phyloP scores from a whole-genome alignment of 495 filamentous ascomycete species.

The Beverwykella pulmonaria region DNA sequence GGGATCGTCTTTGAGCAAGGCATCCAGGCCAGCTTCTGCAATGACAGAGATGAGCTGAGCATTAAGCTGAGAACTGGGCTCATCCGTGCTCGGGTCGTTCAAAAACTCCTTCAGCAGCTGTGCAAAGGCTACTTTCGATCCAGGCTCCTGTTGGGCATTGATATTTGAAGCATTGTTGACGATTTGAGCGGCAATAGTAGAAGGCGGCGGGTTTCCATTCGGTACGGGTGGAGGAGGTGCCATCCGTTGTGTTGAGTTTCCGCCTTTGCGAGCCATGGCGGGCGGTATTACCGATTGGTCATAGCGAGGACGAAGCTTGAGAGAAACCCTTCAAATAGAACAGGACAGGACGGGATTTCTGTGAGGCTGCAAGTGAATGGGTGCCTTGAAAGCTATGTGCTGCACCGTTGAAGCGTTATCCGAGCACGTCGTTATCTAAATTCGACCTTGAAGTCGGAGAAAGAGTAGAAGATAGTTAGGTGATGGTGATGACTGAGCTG shows the following conservation, averaged over 20 bases:
- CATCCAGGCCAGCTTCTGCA: conserved; percentile 75
- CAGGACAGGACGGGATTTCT: neutral
- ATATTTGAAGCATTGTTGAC: conserved; percentile 52
- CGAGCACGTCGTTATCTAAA: neutral
- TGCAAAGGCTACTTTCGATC: conserved; percentile 60
- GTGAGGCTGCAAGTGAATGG: neutral
- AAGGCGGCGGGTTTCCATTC: conserved; percentile 47
- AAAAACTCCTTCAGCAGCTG: conserved; percentile 68
- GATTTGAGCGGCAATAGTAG: conserved; percentile 57
- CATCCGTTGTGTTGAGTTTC: conserved; percentile 29
- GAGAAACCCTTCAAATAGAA: neutral
- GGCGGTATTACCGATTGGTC: conserved; percentile 7
- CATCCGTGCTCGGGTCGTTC: conserved; percentile 53
- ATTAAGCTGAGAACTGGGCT: conserved; percentile 68
- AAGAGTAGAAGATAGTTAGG: neutral
- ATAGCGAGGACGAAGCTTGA: conserved; percentile 11
- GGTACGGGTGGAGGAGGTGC: neutral
- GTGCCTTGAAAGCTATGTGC: neutral
- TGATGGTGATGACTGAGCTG: neutral
- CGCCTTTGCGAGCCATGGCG: conserved; percentile 38
- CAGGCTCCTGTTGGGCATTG: conserved; percentile 46
- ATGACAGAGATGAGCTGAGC: conserved; percentile 83
- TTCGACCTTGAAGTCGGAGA: neutral
- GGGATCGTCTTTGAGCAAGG: conserved; percentile 61
- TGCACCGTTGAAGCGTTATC: neutral